Conservation (phyloP, 176 grass and related monocot species). For the Aegilops tauschii region DNA sequence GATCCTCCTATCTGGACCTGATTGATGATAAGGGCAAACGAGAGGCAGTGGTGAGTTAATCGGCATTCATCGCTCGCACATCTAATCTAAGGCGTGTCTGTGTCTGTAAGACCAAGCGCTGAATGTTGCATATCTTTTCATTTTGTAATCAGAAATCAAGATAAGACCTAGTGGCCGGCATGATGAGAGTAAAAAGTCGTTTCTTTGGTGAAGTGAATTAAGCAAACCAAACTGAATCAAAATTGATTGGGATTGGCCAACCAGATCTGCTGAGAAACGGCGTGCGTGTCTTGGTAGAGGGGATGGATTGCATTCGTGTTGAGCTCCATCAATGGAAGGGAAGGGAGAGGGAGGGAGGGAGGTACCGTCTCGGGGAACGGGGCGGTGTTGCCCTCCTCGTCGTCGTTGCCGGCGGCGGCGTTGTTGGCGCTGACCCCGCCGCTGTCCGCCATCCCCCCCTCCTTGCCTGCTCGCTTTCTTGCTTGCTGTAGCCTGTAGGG, state of each 20-base stretch:
- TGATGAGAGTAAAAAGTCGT: not conserved
- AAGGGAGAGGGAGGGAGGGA: not conserved
- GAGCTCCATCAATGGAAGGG: not conserved
- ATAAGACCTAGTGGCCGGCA: not conserved
- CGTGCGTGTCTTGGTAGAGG: too few species aligned
- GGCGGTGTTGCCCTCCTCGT: constrained; percentile 49
- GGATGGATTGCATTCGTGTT: too few species aligned
- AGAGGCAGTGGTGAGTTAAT: constrained; percentile 6
- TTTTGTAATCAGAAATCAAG: too few species aligned
- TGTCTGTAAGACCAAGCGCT: not conserved
- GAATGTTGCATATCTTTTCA: too few species aligned
- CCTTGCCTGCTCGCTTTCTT: not conserved
- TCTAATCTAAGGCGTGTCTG: not conserved
- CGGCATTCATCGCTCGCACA: not conserved
- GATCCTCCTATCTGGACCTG: constrained; percentile 91
- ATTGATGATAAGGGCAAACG: not conserved
- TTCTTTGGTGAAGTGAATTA: too few species aligned
- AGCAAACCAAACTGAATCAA: too few species aligned
- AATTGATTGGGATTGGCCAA: too few species aligned
- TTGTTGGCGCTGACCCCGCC: constrained; percentile 65
- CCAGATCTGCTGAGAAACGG: too few species aligned
- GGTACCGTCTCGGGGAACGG: constrained; percentile 56
- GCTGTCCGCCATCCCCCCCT: constrained; percentile 28
- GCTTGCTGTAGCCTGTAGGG: not conserved
- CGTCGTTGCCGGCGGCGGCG: constrained; percentile 43